A percentile compares a stretch with the other conserved stretches of the same genome.
These are phyloP conservation scores for Ganoderma leucocontextum DNA, from an alignment of 1,284 basidiomycete genomes.

Conservation along the genomic window DNA sequence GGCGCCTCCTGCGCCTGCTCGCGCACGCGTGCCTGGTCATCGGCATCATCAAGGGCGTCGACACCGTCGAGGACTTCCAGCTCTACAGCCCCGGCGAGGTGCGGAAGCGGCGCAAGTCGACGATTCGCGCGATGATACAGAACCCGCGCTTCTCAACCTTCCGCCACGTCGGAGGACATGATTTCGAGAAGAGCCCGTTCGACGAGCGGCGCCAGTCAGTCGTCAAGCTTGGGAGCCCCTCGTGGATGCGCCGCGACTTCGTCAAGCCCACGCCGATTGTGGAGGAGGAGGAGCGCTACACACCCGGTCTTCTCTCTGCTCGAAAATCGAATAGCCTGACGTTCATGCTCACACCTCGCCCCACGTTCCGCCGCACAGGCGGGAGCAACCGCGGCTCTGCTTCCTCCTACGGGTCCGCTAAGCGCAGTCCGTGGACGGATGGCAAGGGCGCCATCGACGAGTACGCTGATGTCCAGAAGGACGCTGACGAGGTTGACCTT, in stretches of 20 bases:
- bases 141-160: constrained; percentile 64
- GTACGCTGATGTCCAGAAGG: constrained; percentile 13
- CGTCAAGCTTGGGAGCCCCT: constrained; percentile 31
- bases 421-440: constrained; percentile 21
- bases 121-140: constrained; percentile 55
- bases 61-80: constrained; percentile 44
- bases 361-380: constrained; percentile 22
- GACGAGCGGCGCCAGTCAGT: constrained; percentile 30
- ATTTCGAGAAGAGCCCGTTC: constrained; percentile 35
- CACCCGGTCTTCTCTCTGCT: constrained; percentile 14
- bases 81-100: constrained; percentile 35
- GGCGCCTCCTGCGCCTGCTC: constrained; percentile 65
- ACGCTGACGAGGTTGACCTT: constrained; percentile 20
- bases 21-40: constrained; percentile 62
- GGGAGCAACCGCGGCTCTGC: constrained; percentile 22
- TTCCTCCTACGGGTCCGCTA: constrained; percentile 27
- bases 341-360: constrained; percentile 19
- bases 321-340: constrained; percentile 28
- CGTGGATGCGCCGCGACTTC: constrained; percentile 34
- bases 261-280: constrained; percentile 12
- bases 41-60: constrained; percentile 65
- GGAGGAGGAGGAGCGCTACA: constrained; percentile 20
- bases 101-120: constrained; percentile 35
- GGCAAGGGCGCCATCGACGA: constrained; percentile 8
- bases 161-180: constrained; percentile 50